Percentiles rank a stretch among this genome's conserved stretches.
Evolutionary conservation across 1,139 yeast species (phyloP).

Genomic region (Hansenula sp.): DNA sequence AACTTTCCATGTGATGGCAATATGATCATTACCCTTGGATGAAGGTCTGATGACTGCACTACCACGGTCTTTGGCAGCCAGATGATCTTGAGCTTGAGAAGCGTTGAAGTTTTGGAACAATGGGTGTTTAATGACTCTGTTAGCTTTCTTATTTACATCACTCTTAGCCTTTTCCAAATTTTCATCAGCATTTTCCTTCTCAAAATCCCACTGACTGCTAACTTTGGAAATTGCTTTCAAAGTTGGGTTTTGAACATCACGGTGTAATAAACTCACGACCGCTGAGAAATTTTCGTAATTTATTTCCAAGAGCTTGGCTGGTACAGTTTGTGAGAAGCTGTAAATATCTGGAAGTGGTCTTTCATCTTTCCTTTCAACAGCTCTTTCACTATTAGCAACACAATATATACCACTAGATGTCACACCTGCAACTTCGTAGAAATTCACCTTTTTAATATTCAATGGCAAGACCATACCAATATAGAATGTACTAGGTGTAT

Average conservation of each 20-base stretch:
- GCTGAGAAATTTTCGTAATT: conserved; percentile 74
- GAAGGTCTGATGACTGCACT: conserved; percentile 95
- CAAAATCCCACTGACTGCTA: conserved; percentile 76
- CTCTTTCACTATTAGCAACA: conserved; percentile 58
- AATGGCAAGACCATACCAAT: conserved; percentile 80
- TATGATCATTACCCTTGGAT: conserved; percentile 80
- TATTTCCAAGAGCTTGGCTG: conserved; percentile 69
- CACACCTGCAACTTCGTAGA: conserved; percentile 48
- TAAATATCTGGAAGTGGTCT: conserved; percentile 42
- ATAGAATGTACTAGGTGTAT: conserved; percentile 63
- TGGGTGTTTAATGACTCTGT: conserved; percentile 88
- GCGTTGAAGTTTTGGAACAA: conserved; percentile 80
- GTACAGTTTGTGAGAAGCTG: conserved; percentile 76
- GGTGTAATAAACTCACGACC: conserved; percentile 64
- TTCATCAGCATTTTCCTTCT: conserved; percentile 68
- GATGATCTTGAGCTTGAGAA: conserved; percentile 86
- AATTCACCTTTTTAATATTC: conserved; percentile 49
- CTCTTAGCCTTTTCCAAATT: conserved; percentile 49
- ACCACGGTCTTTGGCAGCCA: conserved; percentile 87
- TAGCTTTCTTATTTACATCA: conserved; percentile 48
- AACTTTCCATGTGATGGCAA: conserved; percentile 96
- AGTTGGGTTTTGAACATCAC: conserved; percentile 61
- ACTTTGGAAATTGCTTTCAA: conserved; percentile 46
- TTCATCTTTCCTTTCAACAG: conserved; percentile 51
- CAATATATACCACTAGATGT: conserved; percentile 81